These are phyloP conservation scores for Colletotrichum godetiae DNA, from an alignment of 2,329 filamentous ascomycete species.

Conservation along the genomic window DNA sequence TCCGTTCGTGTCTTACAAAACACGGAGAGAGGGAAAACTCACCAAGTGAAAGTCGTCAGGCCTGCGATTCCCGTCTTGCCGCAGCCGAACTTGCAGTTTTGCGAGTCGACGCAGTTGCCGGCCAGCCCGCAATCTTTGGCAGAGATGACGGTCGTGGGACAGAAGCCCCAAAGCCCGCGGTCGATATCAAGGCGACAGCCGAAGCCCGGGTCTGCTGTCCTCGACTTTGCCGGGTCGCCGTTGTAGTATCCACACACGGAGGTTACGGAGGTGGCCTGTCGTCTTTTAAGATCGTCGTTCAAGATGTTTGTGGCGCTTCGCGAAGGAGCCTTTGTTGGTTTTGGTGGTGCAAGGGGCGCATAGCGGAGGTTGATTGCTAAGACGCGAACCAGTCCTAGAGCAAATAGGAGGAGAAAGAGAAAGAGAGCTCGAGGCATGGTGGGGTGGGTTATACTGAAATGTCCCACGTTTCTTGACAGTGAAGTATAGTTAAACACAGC, in stretches of 20 bases:
- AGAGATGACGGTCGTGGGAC: conserved; percentile 46
- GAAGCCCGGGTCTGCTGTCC: conserved; percentile 47
- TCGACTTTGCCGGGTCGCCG: conserved; percentile 43
- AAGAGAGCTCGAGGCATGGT: neutral
- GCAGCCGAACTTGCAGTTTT: conserved; percentile 47
- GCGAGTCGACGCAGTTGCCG: conserved; percentile 47
- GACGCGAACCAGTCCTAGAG: neutral
- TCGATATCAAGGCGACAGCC: conserved; percentile 49
- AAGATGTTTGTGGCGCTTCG: neutral
- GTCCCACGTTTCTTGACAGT: neutral
- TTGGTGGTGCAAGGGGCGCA: neutral
- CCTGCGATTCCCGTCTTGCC: conserved; percentile 38
- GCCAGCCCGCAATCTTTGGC: conserved; percentile 52
- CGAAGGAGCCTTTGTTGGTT: neutral
- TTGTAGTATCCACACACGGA: conserved; percentile 45
- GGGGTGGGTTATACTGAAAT: neutral
- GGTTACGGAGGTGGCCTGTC: neutral
- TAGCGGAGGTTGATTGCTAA: neutral
- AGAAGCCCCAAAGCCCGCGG: conserved; percentile 53
- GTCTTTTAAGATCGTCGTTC: conserved; percentile 1
- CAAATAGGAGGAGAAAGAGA: neutral
- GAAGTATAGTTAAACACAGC: neutral
- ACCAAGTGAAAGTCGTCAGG: conserved; percentile 51
- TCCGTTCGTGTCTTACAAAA: neutral
- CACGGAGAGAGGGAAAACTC: conserved; percentile 20